Conservation (phyloP, 805 yeast genomes). For the Yamadazyma kitorensis region DNA sequence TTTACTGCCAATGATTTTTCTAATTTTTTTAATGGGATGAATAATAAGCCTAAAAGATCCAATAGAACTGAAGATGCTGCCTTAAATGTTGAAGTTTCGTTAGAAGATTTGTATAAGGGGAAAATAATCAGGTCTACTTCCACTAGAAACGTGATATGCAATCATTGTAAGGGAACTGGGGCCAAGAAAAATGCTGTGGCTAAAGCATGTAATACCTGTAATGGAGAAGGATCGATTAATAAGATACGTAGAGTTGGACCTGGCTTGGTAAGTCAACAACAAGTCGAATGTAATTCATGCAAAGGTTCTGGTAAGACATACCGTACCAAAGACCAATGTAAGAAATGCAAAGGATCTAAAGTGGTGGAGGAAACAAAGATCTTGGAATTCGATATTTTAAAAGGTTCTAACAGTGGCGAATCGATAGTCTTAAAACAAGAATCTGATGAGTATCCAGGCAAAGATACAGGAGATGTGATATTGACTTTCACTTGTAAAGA, state of each 20-base stretch:
- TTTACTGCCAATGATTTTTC: slow-evolving; percentile 75
- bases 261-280: slow-evolving; percentile 67
- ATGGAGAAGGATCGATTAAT: slow-evolving; percentile 65
- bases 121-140: slow-evolving; percentile 72
- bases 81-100: slow-evolving; percentile 59
- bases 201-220: slow-evolving; percentile 62
- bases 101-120: slow-evolving; percentile 79
- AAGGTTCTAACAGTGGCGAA: slow-evolving; percentile 68
- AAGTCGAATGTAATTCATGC: slow-evolving; percentile 64
- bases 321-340: slow-evolving; percentile 71
- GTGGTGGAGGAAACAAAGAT: slow-evolving; percentile 63
- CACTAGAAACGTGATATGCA: slow-evolving; percentile 71
- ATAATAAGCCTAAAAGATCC: slow-evolving; percentile 16
- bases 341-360: slow-evolving; percentile 66
- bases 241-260: slow-evolving; percentile 67
- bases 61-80: slow-evolving; percentile 63
- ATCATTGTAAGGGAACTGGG: slow-evolving; percentile 73
- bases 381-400: slow-evolving; percentile 71
- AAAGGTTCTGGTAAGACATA: slow-evolving; percentile 63
- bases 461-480: slow-evolving; percentile 73
- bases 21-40: slow-evolving; percentile 57
- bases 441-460: slow-evolving; percentile 77
- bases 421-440: slow-evolving; percentile 58
- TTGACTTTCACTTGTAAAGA: slow-evolving; percentile 54
- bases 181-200: slow-evolving; percentile 57